phyloP scores from a whole-genome alignment of 139 green algal species.

The Eudorina sp. region DNA sequence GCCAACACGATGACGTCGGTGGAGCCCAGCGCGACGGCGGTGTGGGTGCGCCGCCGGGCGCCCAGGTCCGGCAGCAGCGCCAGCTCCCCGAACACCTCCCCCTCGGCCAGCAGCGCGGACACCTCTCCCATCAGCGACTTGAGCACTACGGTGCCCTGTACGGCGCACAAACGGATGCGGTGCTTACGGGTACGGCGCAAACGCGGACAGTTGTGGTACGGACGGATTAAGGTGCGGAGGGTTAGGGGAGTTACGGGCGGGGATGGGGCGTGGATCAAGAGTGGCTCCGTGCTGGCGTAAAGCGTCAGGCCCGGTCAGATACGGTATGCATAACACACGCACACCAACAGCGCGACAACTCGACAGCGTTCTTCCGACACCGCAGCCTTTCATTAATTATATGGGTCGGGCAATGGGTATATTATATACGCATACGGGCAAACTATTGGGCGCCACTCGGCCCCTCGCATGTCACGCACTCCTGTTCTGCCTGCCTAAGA shows the following conservation, averaged over 20 bases:
- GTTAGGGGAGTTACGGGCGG: background rate
- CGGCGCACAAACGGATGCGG: background rate
- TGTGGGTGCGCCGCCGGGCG: background rate
- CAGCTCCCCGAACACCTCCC: conserved; percentile 22
- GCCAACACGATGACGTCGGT: conserved; percentile 26
- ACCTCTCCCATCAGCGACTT: background rate
- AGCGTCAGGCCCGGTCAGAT: background rate
- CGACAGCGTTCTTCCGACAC: no score
- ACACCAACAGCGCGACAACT: no score
- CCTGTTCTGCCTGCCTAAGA: background rate
- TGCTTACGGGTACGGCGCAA: background rate
- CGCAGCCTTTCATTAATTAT: no score
- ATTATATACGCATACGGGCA: no score
- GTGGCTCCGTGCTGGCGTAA: background rate
- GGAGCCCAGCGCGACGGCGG: background rate
- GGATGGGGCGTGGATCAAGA: background rate
- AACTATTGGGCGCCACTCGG: no score
- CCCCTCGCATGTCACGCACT: no score
- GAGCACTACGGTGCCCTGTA: conserved; percentile 31
- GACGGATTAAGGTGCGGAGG: no score
- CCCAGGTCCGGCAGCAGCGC: conserved; percentile 36
- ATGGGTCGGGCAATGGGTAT: no score
- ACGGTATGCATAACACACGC: no score
- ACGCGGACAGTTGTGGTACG: background rate
- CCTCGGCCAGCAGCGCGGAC: background rate